A percentile compares a stretch with the other conserved stretches of the same genome.
These are phyloP conservation scores for Camellia sinensis DNA, from an alignment of 148 eudicot genomes.

Conservation along the genomic window DNA sequence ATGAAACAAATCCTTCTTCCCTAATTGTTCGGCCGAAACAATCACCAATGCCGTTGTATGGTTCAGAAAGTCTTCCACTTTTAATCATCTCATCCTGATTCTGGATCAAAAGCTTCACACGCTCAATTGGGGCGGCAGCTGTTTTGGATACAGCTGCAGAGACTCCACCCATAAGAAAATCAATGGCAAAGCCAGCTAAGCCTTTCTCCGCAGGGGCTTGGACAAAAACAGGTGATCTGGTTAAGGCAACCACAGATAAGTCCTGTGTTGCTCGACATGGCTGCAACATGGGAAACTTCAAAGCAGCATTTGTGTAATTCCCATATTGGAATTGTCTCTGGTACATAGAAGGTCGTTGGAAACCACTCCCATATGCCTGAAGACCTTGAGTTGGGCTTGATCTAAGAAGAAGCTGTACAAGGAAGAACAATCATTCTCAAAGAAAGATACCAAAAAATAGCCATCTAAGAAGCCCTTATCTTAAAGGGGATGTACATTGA, in stretches of 20 bases:
- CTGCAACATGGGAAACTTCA: constrained; percentile 23
- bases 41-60: constrained; percentile 32
- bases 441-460: neutral
- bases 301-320: constrained; percentile 19
- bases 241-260: constrained; percentile 20
- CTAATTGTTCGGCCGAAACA: constrained; percentile 33
- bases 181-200: constrained; percentile 24
- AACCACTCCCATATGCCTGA: neutral
- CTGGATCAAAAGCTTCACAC: constrained; percentile 28
- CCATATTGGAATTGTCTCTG: constrained; percentile 23
- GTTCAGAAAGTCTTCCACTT: constrained; percentile 25
- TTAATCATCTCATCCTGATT: constrained; percentile 34
- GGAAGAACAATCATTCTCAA: neutral
- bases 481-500: neutral
- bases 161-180: constrained; percentile 39
- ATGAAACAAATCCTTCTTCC: constrained; percentile 25
- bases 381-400: neutral
- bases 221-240: constrained; percentile 25
- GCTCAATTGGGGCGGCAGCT: constrained; percentile 31
- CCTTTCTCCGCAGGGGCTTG: constrained; percentile 36
- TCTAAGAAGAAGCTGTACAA: constrained; percentile 12
- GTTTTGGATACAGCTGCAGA: constrained; percentile 32
- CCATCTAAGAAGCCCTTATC: neutral
- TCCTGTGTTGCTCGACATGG: constrained; percentile 11
- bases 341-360: constrained; percentile 14